Conservation (phyloP, 495 filamentous ascomycete species). For the Aspergillus ellipticus region DNA sequence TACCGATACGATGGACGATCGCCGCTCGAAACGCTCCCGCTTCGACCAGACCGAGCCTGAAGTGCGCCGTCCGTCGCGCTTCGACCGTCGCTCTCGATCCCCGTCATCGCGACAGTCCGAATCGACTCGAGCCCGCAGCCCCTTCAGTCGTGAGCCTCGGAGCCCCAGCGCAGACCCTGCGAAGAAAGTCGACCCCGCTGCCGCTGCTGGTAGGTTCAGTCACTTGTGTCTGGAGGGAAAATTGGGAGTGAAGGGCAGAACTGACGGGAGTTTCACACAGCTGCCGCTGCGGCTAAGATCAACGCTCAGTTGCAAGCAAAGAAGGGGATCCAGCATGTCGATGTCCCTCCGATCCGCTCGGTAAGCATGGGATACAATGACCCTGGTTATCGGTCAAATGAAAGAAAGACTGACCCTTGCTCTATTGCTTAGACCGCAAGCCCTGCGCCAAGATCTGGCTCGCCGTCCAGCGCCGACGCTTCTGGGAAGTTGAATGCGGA, state of each 20-base stretch:
- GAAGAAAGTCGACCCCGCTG: slow-evolving; percentile 65
- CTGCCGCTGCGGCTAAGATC: slow-evolving; percentile 88
- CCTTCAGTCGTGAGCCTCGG: slow-evolving; percentile 55
- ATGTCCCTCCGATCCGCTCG: slow-evolving; percentile 82
- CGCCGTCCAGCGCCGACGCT: slow-evolving; percentile 44
- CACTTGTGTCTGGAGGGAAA: not conserved
- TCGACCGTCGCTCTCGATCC: slow-evolving; percentile 83
- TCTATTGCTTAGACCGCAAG: slow-evolving; percentile 40
- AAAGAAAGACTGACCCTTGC: slow-evolving; percentile 18
- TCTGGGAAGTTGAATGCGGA: slow-evolving; percentile 70
- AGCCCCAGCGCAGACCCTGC: slow-evolving; percentile 44
- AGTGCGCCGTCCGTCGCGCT: slow-evolving; percentile 65
- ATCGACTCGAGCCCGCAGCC: slow-evolving; percentile 73
- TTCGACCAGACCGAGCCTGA: slow-evolving; percentile 88
- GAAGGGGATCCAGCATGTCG: slow-evolving; percentile 89
- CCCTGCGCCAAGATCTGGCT: slow-evolving; percentile 43
- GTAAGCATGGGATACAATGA: slow-evolving; percentile 31
- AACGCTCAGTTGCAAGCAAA: slow-evolving; percentile 90
- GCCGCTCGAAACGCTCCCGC: slow-evolving; percentile 78
- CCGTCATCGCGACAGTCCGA: slow-evolving; percentile 62
- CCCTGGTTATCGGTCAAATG: not conserved
- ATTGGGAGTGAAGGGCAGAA: not conserved
- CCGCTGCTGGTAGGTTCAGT: slow-evolving; percentile 68
- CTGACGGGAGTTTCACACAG: slow-evolving; percentile 38
- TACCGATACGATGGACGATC: slow-evolving; percentile 61